Evolutionary conservation across 768 basidiomycete genomes (phyloP).

Genomic region (Boletus pseudo-olivaceus): DNA sequence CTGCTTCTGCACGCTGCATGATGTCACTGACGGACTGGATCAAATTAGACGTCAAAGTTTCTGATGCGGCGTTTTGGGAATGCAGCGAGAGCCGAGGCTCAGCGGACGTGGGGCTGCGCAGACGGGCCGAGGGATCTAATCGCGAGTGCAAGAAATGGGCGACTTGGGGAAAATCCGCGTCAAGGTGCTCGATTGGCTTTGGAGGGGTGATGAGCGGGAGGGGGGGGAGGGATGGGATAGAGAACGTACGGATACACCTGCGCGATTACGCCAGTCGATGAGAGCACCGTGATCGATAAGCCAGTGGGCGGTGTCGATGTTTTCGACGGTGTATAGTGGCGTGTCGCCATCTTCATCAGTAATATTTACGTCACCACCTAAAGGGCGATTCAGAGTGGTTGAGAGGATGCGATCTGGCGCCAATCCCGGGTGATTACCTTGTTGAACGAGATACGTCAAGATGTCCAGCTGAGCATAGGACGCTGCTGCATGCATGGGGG

Average conservation of each 20-base stretch:
- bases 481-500: conserved; percentile 92
- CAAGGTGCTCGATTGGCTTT: conserved; percentile 63
- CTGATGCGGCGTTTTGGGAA: conserved; percentile 64
- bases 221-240: conserved; percentile 6
- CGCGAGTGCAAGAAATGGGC: conserved; percentile 55
- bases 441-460: conserved; percentile 72
- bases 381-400: not conserved
- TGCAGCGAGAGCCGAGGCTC: conserved; percentile 53
- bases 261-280: conserved; percentile 57
- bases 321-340: conserved; percentile 87
- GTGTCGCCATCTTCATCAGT: conserved; percentile 88
- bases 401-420: not conserved
- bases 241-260: conserved; percentile 69
- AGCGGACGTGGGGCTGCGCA: conserved; percentile 2
- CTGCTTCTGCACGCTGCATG: conserved; percentile 52
- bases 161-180: conserved; percentile 68
- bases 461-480: conserved; percentile 82
- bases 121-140: conserved; percentile 15
- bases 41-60: conserved; percentile 62
- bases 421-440: conserved; percentile 40
- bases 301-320: conserved; percentile 69
- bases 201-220: conserved; percentile 5
- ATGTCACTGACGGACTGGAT: conserved; percentile 66
- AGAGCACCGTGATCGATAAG: conserved; percentile 77
- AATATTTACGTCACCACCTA: conserved; percentile 85